phyloP scores from a whole-genome alignment of 2,329 filamentous ascomycete species.

The Fusarium cicatricum region DNA sequence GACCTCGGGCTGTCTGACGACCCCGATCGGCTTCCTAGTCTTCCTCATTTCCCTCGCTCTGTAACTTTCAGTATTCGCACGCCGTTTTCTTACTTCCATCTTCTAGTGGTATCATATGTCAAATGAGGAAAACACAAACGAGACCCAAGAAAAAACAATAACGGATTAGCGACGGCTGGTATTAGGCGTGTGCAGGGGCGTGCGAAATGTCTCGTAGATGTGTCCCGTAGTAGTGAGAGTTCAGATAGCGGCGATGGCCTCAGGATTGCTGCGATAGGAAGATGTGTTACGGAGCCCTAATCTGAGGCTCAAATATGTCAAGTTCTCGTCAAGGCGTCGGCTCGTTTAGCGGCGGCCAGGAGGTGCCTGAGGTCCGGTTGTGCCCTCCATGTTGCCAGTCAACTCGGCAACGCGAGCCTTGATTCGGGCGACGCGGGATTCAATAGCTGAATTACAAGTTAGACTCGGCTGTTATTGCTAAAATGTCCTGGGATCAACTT shows the following conservation, averaged over 20 bases:
- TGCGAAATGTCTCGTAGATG: constrained; percentile 37
- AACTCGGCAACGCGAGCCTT: constrained; percentile 96
- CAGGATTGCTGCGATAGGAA: constrained; percentile 19
- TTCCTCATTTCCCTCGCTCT: constrained; percentile 14
- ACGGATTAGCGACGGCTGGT: constrained; percentile 35
- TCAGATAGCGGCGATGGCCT: constrained; percentile 24
- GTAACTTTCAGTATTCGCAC: constrained; percentile 31
- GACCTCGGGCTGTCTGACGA: constrained; percentile 18
- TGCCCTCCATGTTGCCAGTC: constrained; percentile 81
- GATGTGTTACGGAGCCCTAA: constrained; percentile 7
- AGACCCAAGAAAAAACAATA: constrained; percentile 33
- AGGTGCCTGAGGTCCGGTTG: constrained; percentile 46
- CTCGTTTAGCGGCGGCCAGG: constrained; percentile 30
- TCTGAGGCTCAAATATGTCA: constrained; percentile 1
- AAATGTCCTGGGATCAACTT: constrained; percentile 53
- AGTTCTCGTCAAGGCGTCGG: neutral
- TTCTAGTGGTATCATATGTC: constrained; percentile 46
- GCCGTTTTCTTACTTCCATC: constrained; percentile 38
- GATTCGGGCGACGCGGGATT: constrained; percentile 95
- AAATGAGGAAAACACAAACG: constrained; percentile 28
- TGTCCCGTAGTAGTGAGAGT: constrained; percentile 24
- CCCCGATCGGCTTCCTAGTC: constrained; percentile 12
- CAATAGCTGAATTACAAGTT: constrained; percentile 73
- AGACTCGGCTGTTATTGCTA: constrained; percentile 19
- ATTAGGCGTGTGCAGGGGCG: constrained; percentile 38